Conservation (phyloP, 345 rosid species). For the Salix udensis region DNA sequence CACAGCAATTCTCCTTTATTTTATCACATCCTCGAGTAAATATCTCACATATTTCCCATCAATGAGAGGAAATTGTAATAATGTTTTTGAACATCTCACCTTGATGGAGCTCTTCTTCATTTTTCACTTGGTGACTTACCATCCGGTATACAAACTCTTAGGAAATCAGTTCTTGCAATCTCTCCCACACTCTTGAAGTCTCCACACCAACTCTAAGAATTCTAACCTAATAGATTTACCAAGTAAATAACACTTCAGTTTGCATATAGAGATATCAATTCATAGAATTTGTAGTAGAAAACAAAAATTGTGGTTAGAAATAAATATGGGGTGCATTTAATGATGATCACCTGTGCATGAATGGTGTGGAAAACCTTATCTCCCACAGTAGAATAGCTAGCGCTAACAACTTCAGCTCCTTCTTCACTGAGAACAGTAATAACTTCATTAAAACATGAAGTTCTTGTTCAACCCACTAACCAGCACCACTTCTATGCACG, state of each 20-base stretch:
- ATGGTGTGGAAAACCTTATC: constrained; percentile 47
- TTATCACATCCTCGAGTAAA: neutral
- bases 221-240: constrained; percentile 30
- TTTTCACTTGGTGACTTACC: neutral
- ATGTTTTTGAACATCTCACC: neutral
- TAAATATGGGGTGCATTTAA: neutral
- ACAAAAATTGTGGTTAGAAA: neutral
- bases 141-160: neutral
- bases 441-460: constrained; percentile 36
- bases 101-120: neutral
- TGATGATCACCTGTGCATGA: constrained; percentile 49
- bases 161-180: constrained; percentile 34
- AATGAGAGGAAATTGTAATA: neutral
- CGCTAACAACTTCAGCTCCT: constrained; percentile 54
- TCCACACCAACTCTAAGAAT: constrained; percentile 48
- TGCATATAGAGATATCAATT: neutral
- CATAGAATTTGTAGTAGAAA: neutral
- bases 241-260: neutral
- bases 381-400: constrained; percentile 37
- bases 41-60: neutral
- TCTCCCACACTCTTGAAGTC: constrained; percentile 34
- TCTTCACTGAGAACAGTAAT: constrained; percentile 45
- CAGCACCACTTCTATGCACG: constrained; percentile 39
- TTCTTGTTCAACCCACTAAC: constrained; percentile 36
- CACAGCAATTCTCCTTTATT: neutral